phyloP scores from a whole-genome alignment of 345 rosid genomes.

The Ailanthus altissimus region DNA sequence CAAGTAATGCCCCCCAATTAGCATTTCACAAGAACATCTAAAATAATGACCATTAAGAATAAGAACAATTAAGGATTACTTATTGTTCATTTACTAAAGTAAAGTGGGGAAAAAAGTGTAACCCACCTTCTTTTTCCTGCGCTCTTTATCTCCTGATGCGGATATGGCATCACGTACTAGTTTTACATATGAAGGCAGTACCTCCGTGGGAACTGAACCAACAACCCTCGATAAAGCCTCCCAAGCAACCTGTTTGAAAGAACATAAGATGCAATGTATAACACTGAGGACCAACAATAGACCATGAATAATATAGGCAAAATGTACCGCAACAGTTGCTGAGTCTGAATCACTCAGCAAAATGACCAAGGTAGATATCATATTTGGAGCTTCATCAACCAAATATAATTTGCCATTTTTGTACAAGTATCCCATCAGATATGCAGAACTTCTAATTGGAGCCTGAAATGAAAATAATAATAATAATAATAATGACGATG shows the following conservation, averaged over 20 bases:
- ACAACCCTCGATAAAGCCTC: slow-evolving; percentile 89
- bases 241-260: slow-evolving; percentile 72
- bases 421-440: slow-evolving; percentile 87
- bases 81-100: slow-evolving; percentile 1
- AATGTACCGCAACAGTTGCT: slow-evolving; percentile 73
- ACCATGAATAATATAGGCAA: slow-evolving; percentile 14
- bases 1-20: slow-evolving; percentile 7
- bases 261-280: slow-evolving; percentile 28
- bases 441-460: slow-evolving; percentile 79
- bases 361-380: slow-evolving; percentile 84
- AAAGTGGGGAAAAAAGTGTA: neutral
- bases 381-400: slow-evolving; percentile 94
- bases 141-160: slow-evolving; percentile 91
- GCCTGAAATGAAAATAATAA: slow-evolving; percentile 49
- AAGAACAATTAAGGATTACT: neutral
- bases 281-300: slow-evolving; percentile 7
- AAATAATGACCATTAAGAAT: neutral
- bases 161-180: slow-evolving; percentile 93
- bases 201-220: slow-evolving; percentile 90
- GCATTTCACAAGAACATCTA: slow-evolving; percentile 4
- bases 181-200: slow-evolving; percentile 85
- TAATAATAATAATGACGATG: neutral
- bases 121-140: slow-evolving; percentile 80
- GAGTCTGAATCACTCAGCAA: slow-evolving; percentile 90
- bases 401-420: slow-evolving; percentile 89